Conservation (phyloP, 768 basidiomycete species). For the Auriscalpium microsporum region DNA sequence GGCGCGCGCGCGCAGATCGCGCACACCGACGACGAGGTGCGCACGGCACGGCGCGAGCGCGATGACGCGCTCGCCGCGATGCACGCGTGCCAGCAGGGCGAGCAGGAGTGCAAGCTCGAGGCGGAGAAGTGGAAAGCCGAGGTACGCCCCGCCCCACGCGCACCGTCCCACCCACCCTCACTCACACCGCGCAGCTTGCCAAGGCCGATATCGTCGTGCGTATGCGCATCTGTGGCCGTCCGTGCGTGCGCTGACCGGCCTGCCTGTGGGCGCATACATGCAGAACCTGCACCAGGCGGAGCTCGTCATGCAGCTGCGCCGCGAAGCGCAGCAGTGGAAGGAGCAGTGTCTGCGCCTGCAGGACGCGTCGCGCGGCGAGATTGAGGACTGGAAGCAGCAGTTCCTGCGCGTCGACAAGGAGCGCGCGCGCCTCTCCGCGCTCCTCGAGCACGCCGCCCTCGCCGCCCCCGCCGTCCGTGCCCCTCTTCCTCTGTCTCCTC, state of each 20-base stretch:
- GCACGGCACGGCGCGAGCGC: constrained; percentile 7
- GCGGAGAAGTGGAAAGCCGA: constrained; percentile 14
- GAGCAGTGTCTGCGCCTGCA: constrained; percentile 47
- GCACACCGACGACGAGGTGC: constrained; percentile 11
- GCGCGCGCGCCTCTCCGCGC: constrained; percentile 45
- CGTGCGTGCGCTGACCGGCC: not conserved
- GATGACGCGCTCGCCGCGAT: constrained; percentile 11
- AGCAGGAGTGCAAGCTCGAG: constrained; percentile 4
- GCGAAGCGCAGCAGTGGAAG: constrained; percentile 66
- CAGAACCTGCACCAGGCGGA: constrained; percentile 55
- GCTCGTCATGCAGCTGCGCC: constrained; percentile 50
- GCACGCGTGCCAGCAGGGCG: constrained; percentile 3
- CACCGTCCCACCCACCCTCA: not conserved
- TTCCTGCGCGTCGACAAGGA: constrained; percentile 69
- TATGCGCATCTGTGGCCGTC: not conserved
- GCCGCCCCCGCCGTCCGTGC: not conserved
- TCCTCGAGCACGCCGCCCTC: constrained; percentile 47
- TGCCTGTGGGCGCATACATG: not conserved
- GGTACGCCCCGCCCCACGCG: constrained; percentile 1
- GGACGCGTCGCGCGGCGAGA: constrained; percentile 37
- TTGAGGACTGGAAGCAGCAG: constrained; percentile 73
- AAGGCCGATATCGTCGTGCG: constrained; percentile 3
- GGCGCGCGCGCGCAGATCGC: constrained; percentile 6
- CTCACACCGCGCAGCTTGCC: not conserved
- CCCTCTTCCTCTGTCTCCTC: not conserved